Percentiles rank a stretch among this genome's conserved stretches.
Conservation (phyloP, 2,329 filamentous ascomycete genomes). For the Cryphonectria japonica region DNA sequence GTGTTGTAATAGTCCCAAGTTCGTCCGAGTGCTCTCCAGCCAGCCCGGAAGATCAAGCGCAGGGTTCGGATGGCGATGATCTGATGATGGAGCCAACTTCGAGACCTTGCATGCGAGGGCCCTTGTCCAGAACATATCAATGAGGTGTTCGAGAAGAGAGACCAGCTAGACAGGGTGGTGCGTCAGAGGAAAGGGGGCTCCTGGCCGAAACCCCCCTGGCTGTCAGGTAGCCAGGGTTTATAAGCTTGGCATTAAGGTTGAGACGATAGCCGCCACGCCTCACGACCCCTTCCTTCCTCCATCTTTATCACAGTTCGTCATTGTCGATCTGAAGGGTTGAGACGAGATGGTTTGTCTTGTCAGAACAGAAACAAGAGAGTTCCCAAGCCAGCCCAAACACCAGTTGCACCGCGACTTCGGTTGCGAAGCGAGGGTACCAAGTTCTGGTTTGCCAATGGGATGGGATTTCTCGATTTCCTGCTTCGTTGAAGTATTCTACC, state of each 20-base stretch:
- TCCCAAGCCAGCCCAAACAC: not conserved
- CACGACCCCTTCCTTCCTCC: conserved; percentile 2
- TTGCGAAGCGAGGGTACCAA: not conserved
- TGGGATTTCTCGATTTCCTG: not conserved
- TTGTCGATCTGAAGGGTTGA: not conserved
- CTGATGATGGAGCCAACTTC: not conserved
- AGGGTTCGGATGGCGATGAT: not conserved
- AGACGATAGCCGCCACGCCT: conserved; percentile 1
- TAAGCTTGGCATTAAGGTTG: conserved; percentile 25
- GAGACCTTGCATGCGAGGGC: not conserved
- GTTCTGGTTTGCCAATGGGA: not conserved
- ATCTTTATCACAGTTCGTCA: not conserved
- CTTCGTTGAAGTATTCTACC: too few relatives aligned
- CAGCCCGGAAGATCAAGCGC: not conserved
- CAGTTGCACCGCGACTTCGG: not conserved
- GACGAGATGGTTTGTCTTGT: not conserved
- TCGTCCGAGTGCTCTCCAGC: not conserved
- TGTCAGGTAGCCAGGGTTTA: conserved; percentile 13
- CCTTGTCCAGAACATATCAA: not conserved
- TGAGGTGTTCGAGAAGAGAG: not conserved
- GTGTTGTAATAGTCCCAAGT: not conserved
- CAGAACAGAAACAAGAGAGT: not conserved
- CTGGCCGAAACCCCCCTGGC: conserved; percentile 15
- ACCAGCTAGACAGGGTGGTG: not conserved
- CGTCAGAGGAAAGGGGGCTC: not conserved